Evolutionary conservation across 768 basidiomycete genomes (phyloP).

Genomic region (Lactifluus piperatus): DNA sequence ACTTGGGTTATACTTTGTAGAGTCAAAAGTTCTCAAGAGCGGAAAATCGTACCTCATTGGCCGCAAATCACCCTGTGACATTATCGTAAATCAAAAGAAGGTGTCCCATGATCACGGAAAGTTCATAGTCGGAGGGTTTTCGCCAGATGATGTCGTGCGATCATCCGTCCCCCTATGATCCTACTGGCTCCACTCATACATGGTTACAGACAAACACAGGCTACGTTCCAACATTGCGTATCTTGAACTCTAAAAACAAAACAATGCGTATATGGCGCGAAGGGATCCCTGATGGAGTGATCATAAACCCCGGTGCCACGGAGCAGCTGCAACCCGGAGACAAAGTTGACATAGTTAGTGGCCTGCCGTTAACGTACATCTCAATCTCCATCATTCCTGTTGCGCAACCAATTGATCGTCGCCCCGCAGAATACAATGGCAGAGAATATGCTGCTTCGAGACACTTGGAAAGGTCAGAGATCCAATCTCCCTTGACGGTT

Average conservation of each 20-base stretch:
- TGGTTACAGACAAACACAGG: conserved; percentile 40
- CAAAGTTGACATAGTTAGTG: conserved; percentile 36
- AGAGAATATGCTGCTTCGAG: conserved; percentile 20
- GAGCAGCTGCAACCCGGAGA: conserved; percentile 49
- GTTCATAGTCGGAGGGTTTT: conserved; percentile 46
- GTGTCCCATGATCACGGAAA: conserved; percentile 55
- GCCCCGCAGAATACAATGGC: conserved; percentile 25
- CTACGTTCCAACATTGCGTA: conserved; percentile 39
- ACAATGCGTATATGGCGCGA: conserved; percentile 35
- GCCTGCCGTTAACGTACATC: conserved; percentile 40
- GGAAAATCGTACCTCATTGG: conserved; percentile 47
- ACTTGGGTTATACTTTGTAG: conserved; percentile 23
- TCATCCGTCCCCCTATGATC: neutral
- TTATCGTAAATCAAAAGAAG: conserved; percentile 51
- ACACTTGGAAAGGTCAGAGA: conserved; percentile 22
- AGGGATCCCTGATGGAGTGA: conserved; percentile 22
- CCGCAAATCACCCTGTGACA: conserved; percentile 37
- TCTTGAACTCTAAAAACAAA: conserved; percentile 43
- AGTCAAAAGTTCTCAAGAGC: conserved; percentile 54
- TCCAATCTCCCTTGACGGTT: conserved; percentile 22
- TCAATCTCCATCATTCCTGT: neutral
- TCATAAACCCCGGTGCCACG: conserved; percentile 32
- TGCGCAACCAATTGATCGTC: neutral
- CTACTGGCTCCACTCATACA: neutral
- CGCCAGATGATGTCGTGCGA: conserved; percentile 49